Base-by-base conservation (phyloP, 208 protist species). In the Crithidia thermophila region DNA sequence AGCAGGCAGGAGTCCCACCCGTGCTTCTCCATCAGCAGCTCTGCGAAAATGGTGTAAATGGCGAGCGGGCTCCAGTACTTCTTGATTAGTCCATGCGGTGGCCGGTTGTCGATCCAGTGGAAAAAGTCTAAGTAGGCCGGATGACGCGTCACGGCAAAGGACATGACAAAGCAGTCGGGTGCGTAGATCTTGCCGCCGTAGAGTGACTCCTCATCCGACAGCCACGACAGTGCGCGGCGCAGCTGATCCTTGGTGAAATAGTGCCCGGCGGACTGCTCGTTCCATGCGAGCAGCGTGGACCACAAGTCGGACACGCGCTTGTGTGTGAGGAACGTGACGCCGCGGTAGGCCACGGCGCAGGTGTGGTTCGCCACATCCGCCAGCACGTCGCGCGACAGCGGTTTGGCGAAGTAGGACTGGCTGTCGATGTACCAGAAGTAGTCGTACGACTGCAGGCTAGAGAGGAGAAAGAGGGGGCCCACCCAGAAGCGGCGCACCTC, bases 401-500 rank as follows among this genome's bases (percentile, higher is more conserved):
- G 60, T 50, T 62, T 68, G 3, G 67, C 71, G 5, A 85, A 59
- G 31, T 57, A 45, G 0, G 79, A 82, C 62, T 77, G 64, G 20
- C 64, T 74, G 52, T 85, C 79, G 52, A 85, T 63, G 34, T 78
- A 70, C 79, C 79, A 84, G 55, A 83, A 89, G 51, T 73, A 76
- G 30, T 85, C 79, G 65, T 89, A 89, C 5, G 36, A 11, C 30
- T 76, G 25, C 34, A 89, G 25, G 14, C 71, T 76, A 25, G 78
- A 60, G 13, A 89, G 64, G 7, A 72, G 63, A 69, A 72, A 81
- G 34, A 85, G 72, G 3, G 52, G 71, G 49, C 77, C 81, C 40
- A 64, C 74, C 62, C 64, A 77, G 40, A 85, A 70, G 9, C 83
- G 79, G 30, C 81, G 72, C 33, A 25, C 8, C 37, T 77, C 57